Conservation (phyloP, 192 early-diverging fungal genomes). For the Backusella sp. region DNA sequence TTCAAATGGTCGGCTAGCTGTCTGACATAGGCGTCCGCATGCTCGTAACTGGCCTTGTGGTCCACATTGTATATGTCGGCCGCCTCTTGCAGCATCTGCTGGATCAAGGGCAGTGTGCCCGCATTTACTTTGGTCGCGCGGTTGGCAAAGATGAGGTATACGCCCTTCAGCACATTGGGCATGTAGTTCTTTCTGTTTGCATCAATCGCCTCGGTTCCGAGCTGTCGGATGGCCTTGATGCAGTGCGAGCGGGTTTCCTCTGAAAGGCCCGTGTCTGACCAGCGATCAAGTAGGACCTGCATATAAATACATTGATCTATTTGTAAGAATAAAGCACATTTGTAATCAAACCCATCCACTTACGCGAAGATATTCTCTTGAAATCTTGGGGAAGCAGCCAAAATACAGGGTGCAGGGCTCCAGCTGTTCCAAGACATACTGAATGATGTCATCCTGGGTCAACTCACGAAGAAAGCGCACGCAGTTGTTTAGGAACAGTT, state of each 20-base stretch:
- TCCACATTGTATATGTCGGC: constrained; percentile 84
- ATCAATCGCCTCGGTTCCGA: constrained; percentile 25
- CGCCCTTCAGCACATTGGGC: constrained; percentile 61
- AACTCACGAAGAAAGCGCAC: constrained; percentile 76
- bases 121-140: constrained; percentile 68
- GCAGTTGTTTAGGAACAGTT: constrained; percentile 72
- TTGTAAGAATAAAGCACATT: not conserved
- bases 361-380: constrained; percentile 78
- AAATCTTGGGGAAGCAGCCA: constrained; percentile 76
- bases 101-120: constrained; percentile 70
- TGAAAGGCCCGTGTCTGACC: constrained; percentile 51
- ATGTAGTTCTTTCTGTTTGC: constrained; percentile 14
- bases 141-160: constrained; percentile 79
- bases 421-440: constrained; percentile 77
- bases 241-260: constrained; percentile 64
- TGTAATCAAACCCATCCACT: not conserved
- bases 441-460: constrained; percentile 77
- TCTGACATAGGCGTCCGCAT: constrained; percentile 86
- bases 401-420: constrained; percentile 74
- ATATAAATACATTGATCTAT: not conserved
- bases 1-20: constrained; percentile 88
- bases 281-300: constrained; percentile 50
- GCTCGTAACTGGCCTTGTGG: constrained; percentile 77
- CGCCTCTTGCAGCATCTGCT: constrained; percentile 88
- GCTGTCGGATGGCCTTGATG: constrained; percentile 67